Base-by-base conservation (phyloP, 2,329 filamentous ascomycete genomes). In the Cryphonectria nitschkei region DNA sequence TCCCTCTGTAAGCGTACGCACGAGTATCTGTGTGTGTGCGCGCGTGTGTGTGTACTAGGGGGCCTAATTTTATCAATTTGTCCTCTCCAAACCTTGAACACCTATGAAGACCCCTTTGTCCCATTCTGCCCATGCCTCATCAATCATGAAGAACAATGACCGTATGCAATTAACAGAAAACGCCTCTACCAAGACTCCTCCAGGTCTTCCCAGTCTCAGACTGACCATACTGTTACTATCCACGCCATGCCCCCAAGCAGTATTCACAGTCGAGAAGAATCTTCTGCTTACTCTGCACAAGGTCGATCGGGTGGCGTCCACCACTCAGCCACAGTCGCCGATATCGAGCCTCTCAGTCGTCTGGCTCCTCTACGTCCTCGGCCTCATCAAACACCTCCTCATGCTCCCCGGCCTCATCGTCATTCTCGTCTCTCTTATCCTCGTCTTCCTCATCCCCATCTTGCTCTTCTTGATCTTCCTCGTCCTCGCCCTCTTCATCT, bases 401-500 rank as follows among this genome's bases (percentile, higher is more conserved):
- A 6, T 52, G 39, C 5, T 68, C 66, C 29, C 22, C 58, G 19
- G 16, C 19, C 39, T 58, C 34, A 37, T 52, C 34, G 37, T 68
- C 50, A 39, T 39, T 34, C 50, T 56, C 52, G 11, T 54, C 46
- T n/a, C 63, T 7, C 13, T 61, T 3, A 39, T 34, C 43, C 11
- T 50, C 43, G 16, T 50, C 41, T n/a, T 34, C 34, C 41, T 52
- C 34, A 58, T 68, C 50, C 39, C 34, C 43, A 62, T 56, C 60
- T 3, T 65, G 54, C 4, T 43, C 43, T 29, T 54, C 61, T 26
- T 32, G 65, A 13, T 54, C 46, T 29, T 66, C 13, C 14, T 61
- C 5, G n/a, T 39, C 52, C 11, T 46, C 43, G 14, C 6, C 43
- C 5, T 46, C 43, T 5, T 19, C 43, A 3, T 19, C 43, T 14